Percentiles rank a stretch among this genome's conserved stretches.
Conservation (phyloP, 2,329 filamentous ascomycete species). For the Kalaharituber pfeilii region DNA sequence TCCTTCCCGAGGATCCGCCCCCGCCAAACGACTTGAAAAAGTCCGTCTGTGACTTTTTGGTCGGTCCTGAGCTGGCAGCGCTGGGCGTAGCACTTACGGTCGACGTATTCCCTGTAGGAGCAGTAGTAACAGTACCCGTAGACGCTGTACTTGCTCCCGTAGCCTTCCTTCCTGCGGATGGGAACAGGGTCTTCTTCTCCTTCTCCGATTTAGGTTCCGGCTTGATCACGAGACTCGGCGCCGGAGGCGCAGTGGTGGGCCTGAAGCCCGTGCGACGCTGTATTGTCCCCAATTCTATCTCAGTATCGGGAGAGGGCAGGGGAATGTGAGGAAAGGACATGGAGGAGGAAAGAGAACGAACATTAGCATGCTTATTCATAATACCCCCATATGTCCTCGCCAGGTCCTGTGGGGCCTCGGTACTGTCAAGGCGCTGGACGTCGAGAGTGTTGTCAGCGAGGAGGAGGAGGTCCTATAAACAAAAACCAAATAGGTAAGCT, state of each 20-base stretch:
- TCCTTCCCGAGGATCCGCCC: neutral
- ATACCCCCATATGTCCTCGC: conserved; percentile 12
- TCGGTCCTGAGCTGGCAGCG: neutral
- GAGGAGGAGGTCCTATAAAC: neutral
- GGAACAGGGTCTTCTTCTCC: too few species aligned
- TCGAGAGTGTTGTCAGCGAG: neutral
- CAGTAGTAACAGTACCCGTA: neutral
- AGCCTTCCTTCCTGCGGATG: neutral
- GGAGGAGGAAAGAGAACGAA: neutral
- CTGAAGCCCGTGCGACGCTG: neutral
- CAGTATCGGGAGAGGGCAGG: too few species aligned
- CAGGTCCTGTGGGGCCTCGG: conserved; percentile 6
- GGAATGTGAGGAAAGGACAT: neutral
- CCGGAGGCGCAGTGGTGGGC: too few species aligned
- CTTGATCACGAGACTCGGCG: neutral
- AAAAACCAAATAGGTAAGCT: too few species aligned
- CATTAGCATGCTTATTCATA: conserved; percentile 10
- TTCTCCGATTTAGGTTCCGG: neutral
- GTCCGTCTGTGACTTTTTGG: neutral
- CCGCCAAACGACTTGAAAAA: conserved; percentile 1
- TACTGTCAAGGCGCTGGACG: neutral
- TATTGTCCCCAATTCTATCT: too few species aligned
- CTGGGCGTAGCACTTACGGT: neutral
- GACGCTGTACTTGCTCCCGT: neutral
- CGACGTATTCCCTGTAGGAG: neutral